phyloP scores from a whole-genome alignment of 2,329 filamentous ascomycete species.

The Neofusicoccum parvum region DNA sequence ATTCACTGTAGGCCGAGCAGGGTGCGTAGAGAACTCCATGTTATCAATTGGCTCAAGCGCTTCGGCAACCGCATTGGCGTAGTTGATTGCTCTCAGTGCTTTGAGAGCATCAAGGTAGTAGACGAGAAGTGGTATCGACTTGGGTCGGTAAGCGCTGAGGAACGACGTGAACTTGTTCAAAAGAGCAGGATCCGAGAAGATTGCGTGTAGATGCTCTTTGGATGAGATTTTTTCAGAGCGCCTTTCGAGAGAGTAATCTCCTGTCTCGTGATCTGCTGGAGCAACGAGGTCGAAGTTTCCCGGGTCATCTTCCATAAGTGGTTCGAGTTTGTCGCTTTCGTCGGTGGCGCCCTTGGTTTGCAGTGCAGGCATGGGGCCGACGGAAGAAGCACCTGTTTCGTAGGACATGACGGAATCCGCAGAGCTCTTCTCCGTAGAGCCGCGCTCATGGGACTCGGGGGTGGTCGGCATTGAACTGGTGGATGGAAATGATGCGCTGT shows the following conservation, averaged over 20 bases:
- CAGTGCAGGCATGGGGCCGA: slow-evolving; percentile 41
- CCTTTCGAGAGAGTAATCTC: slow-evolving; percentile 61
- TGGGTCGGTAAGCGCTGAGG: slow-evolving; percentile 60
- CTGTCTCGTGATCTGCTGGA: slow-evolving; percentile 35
- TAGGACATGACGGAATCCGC: slow-evolving; percentile 40
- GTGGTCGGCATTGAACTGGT: slow-evolving; percentile 24
- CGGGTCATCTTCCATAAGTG: slow-evolving; percentile 56
- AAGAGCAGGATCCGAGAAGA: slow-evolving; percentile 65
- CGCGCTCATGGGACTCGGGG: slow-evolving; percentile 25
- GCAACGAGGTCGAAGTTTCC: slow-evolving; percentile 57
- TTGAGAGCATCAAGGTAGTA: slow-evolving; percentile 75
- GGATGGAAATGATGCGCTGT: slow-evolving; percentile 15
- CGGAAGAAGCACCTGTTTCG: slow-evolving; percentile 37
- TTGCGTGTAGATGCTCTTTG: slow-evolving; percentile 63
- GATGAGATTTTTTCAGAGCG: slow-evolving; percentile 69
- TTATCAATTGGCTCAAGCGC: slow-evolving; percentile 60
- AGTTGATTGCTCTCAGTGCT: slow-evolving; percentile 69
- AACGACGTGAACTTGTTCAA: slow-evolving; percentile 70
- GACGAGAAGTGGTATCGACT: slow-evolving; percentile 66
- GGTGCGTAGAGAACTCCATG: slow-evolving; percentile 57
- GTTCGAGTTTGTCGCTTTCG: slow-evolving; percentile 48
- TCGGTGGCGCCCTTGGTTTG: slow-evolving; percentile 46
- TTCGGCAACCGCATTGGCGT: slow-evolving; percentile 69
- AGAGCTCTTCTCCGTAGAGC: slow-evolving; percentile 30
- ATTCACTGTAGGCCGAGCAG: slow-evolving; percentile 59